Conservation (phyloP, 441 rosid genomes). For the Adansonia madagascariensis region DNA sequence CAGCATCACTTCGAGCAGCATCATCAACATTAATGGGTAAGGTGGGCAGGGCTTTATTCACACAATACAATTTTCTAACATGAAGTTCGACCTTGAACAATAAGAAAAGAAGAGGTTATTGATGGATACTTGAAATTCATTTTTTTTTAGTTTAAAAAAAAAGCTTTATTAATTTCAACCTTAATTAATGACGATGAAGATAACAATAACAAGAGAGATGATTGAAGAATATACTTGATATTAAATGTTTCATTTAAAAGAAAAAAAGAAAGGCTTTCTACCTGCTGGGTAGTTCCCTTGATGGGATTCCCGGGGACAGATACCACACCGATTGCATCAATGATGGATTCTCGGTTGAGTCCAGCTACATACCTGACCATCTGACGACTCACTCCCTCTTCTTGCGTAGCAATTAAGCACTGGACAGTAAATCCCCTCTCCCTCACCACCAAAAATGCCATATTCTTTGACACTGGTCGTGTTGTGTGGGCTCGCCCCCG, state of each 20-base stretch:
- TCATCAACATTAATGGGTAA: conserved; percentile 74
- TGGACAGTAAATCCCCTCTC: conserved; percentile 41
- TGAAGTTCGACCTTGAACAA: conserved; percentile 61
- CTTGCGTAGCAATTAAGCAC: conserved; percentile 59
- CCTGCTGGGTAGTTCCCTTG: conserved; percentile 74
- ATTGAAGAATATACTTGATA: neutral
- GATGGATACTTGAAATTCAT: neutral
- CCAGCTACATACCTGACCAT: conserved; percentile 64
- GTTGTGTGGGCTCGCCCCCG: conserved; percentile 68
- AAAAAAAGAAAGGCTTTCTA: neutral
- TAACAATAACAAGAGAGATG: neutral
- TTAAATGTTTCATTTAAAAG: neutral
- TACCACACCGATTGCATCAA: conserved; percentile 59
- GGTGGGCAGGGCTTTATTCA: conserved; percentile 59
- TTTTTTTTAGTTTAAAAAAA: neutral
- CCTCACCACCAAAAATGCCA: conserved; percentile 68
- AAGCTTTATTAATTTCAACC: conserved; percentile 67
- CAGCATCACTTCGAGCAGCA: conserved; percentile 79
- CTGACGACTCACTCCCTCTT: conserved; percentile 53
- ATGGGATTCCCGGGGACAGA: conserved; percentile 55
- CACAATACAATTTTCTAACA: conserved; percentile 59
- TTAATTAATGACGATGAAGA: conserved; percentile 19
- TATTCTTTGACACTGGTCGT: conserved; percentile 57
- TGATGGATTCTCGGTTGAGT: conserved; percentile 64
- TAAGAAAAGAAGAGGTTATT: neutral